Evolutionary conservation across 257 asterid species (phyloP).

Genomic region (Handroanthus guayacan): DNA sequence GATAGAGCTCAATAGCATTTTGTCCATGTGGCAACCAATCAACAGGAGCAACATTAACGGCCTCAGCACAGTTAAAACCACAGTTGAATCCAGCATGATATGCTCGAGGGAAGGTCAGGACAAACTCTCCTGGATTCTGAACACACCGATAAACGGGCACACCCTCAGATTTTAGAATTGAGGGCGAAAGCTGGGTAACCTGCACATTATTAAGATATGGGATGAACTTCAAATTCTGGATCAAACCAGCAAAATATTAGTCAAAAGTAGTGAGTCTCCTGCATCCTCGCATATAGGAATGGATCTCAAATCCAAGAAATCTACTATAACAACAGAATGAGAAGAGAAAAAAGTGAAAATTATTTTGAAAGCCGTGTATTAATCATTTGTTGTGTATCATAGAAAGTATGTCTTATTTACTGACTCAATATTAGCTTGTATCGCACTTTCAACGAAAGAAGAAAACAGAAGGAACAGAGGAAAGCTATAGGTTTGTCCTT

Average conservation of each 20-base stretch:
- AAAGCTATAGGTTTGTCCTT: not conserved
- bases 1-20: slow-evolving; percentile 76
- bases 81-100: slow-evolving; percentile 84
- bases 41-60: slow-evolving; percentile 87
- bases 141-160: slow-evolving; percentile 79
- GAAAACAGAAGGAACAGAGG: not conserved
- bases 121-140: slow-evolving; percentile 81
- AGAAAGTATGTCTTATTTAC: not conserved
- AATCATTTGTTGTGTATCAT: not conserved
- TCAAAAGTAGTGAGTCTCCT: slow-evolving; percentile 7
- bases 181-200: slow-evolving; percentile 83
- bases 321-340: not conserved
- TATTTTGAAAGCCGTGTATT: not conserved
- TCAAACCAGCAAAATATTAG: not conserved
- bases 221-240: not conserved
- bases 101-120: slow-evolving; percentile 84
- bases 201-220: slow-evolving; percentile 38
- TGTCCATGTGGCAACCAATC: slow-evolving; percentile 92
- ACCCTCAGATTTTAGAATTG: slow-evolving; percentile 64
- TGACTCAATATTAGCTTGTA: not conserved
- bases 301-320: slow-evolving; percentile 10
- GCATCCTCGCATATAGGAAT: not conserved
- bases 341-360: not conserved
- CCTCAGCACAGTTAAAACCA: slow-evolving; percentile 88
- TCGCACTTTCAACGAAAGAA: not conserved